phyloP scores from a whole-genome alignment of 1,139 yeast genomes.

The Blastobotrys raffinosifermentans region DNA sequence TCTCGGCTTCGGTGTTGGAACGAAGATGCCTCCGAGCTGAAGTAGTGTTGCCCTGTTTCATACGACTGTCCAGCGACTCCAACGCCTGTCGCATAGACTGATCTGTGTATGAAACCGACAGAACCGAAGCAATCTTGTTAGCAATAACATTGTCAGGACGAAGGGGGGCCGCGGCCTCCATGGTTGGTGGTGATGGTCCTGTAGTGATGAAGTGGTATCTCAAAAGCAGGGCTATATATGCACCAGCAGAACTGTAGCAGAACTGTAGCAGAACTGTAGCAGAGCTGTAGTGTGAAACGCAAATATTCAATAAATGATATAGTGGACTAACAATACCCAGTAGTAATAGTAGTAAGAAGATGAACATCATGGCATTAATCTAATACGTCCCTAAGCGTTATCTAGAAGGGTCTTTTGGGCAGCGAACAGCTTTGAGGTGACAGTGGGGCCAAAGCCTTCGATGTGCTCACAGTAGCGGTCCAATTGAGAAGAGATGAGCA shows the following conservation, averaged over 20 bases:
- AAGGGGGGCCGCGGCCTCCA: conserved; percentile 5
- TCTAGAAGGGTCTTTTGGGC: conserved; percentile 14
- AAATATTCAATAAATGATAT: too few relatives aligned
- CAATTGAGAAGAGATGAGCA: conserved; percentile 64
- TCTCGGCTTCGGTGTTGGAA: conserved; percentile 65
- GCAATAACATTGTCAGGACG: conserved; percentile 26
- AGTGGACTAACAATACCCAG: too few relatives aligned
- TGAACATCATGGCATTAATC: too few relatives aligned
- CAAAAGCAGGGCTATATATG: too few relatives aligned
- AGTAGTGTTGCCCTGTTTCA: conserved; percentile 27
- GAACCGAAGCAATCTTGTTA: conserved; percentile 28
- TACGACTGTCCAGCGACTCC: conserved; percentile 27
- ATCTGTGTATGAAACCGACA: conserved; percentile 35
- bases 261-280: too few relatives aligned
- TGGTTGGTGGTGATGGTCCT: too few relatives aligned
- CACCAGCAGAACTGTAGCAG: too few relatives aligned
- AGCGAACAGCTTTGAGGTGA: conserved; percentile 56
- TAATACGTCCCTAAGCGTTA: not conserved
- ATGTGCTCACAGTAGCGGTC: conserved; percentile 64
- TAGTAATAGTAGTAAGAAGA: too few relatives aligned
- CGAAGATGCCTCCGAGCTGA: conserved; percentile 50
- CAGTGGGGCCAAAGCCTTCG: conserved; percentile 54
- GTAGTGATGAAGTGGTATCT: too few relatives aligned
- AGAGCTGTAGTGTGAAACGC: too few relatives aligned
- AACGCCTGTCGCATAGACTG: conserved; percentile 32